phyloP scores from a whole-genome alignment of 495 filamentous ascomycete species.

The Penicillium parvum region DNA sequence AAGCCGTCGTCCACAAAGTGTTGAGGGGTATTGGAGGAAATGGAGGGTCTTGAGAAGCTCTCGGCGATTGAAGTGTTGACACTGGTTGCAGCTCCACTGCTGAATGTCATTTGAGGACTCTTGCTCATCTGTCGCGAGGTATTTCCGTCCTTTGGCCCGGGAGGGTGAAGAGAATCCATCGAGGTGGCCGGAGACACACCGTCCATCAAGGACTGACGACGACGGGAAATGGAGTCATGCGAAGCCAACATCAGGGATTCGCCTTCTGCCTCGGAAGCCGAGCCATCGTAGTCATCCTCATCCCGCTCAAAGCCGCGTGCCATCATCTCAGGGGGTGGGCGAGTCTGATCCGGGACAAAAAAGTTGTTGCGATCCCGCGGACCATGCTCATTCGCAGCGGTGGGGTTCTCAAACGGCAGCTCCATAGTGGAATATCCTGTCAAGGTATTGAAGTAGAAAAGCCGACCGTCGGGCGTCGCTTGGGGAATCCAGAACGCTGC shows the following conservation, averaged over 20 bases:
- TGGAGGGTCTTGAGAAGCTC: conserved; percentile 40
- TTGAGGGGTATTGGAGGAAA: conserved; percentile 62
- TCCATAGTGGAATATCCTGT: conserved; percentile 92
- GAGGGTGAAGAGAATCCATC: conserved; percentile 77
- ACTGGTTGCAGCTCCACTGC: conserved; percentile 23
- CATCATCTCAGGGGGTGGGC: conserved; percentile 89
- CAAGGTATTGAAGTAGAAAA: conserved; percentile 98
- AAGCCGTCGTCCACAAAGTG: conserved; percentile 83
- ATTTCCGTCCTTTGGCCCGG: conserved; percentile 28
- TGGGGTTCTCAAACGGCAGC: conserved; percentile 86
- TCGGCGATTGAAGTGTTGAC: conserved; percentile 35
- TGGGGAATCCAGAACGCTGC: conserved; percentile 98
- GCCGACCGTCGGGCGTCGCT: conserved; percentile 83
- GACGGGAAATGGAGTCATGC: conserved; percentile 53
- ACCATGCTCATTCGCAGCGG: conserved; percentile 72
- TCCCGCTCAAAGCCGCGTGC: conserved; percentile 76
- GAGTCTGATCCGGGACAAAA: conserved; percentile 81
- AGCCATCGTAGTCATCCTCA: conserved; percentile 80
- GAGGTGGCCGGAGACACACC: conserved; percentile 85
- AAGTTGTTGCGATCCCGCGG: conserved; percentile 85
- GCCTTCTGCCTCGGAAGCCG: conserved; percentile 82
- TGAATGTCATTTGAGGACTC: conserved; percentile 23
- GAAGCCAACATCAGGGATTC: conserved; percentile 56
- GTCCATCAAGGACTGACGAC: conserved; percentile 64
- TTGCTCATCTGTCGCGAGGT: conserved; percentile 14